A percentile compares a stretch with the other conserved stretches of the same genome.
These are phyloP conservation scores for Cordyceps militaris DNA, from an alignment of 2,329 filamentous ascomycete genomes.

Conservation along the genomic window DNA sequence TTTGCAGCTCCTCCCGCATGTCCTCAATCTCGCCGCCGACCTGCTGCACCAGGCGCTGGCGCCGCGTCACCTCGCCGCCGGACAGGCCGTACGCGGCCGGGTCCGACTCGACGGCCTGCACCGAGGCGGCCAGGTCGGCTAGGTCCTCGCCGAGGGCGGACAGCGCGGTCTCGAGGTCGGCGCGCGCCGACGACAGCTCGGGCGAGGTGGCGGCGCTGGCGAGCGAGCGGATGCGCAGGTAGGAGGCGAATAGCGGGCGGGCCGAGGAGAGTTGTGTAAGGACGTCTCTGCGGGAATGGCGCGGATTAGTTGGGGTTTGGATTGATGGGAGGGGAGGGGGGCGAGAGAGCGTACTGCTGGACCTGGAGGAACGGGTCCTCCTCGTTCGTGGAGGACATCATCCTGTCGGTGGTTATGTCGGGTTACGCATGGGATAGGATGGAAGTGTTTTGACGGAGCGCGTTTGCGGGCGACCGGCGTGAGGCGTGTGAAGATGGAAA, in stretches of 20 bases:
- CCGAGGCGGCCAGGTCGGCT: constrained; percentile 77
- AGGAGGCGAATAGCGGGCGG: constrained; percentile 85
- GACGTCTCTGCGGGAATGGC: constrained; percentile 62
- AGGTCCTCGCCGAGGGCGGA: constrained; percentile 73
- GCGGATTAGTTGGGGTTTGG: constrained; percentile 3
- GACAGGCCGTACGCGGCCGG: constrained; percentile 84
- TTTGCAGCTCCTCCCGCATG: constrained; percentile 76
- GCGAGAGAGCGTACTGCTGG: constrained; percentile 48
- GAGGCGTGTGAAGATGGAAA: background rate
- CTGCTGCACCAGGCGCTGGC: constrained; percentile 77
- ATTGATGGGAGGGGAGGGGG: background rate
- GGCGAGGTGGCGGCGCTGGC: constrained; percentile 64
- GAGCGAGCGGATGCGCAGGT: constrained; percentile 89
- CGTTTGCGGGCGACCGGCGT: background rate
- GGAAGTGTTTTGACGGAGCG: background rate
- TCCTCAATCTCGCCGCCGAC: constrained; percentile 82
- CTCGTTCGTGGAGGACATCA: constrained; percentile 63
- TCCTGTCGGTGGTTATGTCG: constrained; percentile 28
- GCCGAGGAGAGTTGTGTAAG: constrained; percentile 73
- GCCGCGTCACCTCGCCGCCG: constrained; percentile 70
- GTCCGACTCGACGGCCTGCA: constrained; percentile 79
- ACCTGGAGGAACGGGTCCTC: constrained; percentile 67
- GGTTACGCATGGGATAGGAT: constrained; percentile 17
- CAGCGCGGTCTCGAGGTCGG: constrained; percentile 61
- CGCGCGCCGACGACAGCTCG: constrained; percentile 72